Conservation (phyloP, 2,329 filamentous ascomycete species). For the Helotiales sp. region DNA sequence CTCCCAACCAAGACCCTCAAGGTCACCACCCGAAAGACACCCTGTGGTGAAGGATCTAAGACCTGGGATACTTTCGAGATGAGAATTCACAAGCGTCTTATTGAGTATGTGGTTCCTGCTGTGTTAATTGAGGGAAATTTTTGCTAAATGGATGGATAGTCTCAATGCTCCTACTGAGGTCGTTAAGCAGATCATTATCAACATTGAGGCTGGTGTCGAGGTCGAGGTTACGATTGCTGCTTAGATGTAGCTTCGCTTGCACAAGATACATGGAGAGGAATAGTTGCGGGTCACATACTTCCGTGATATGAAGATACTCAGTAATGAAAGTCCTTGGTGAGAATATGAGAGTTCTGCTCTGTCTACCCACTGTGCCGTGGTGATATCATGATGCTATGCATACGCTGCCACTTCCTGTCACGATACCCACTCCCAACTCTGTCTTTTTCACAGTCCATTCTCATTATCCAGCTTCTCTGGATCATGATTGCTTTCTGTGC, state of each 20-base stretch:
- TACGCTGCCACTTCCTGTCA: too few relatives aligned
- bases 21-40: constrained; percentile 82
- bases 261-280: neutral
- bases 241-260: constrained; percentile 45
- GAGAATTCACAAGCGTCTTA: constrained; percentile 98
- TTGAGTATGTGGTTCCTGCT: constrained; percentile 64
- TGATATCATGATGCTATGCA: too few relatives aligned
- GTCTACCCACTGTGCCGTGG: neutral
- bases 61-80: constrained; percentile 99
- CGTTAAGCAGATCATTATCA: constrained; percentile 95
- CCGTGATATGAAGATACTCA: constrained; percentile 21
- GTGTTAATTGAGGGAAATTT: constrained; percentile 4
- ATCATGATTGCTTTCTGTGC: too few relatives aligned
- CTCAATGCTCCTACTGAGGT: constrained; percentile 97
- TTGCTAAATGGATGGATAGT: constrained; percentile 43
- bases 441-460: too few relatives aligned
- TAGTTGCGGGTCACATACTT: constrained; percentile 14
- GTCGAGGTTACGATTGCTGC: constrained; percentile 91
- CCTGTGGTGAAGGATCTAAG: constrained; percentile 99
- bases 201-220: constrained; percentile 92
- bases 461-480: too few relatives aligned
- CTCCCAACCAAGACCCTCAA: constrained; percentile 96
- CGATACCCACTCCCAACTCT: too few relatives aligned
- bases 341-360: neutral
- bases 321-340: constrained; percentile 14